Percentiles rank a stretch among this genome's conserved stretches.
Conservation (phyloP, 495 filamentous ascomycete genomes). For the Xylaria grammica region DNA sequence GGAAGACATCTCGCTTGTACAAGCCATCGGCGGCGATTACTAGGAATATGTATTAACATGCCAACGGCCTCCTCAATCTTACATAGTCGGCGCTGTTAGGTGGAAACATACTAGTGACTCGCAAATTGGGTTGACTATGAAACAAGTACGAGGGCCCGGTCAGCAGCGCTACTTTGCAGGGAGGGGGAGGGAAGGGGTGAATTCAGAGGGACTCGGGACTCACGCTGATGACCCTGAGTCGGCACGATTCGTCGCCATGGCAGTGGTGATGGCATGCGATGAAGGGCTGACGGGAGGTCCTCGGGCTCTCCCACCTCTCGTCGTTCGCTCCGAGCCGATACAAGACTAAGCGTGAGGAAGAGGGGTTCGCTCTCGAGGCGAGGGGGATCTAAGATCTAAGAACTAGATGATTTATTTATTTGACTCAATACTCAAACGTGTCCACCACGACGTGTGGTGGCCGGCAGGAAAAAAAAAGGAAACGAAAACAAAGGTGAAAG, state of each 20-base stretch:
- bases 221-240: slow-evolving; percentile 38
- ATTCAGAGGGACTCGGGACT: slow-evolving; percentile 21
- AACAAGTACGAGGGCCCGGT: slow-evolving; percentile 14
- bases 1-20: slow-evolving; percentile 98
- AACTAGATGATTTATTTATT: slow-evolving; percentile 1
- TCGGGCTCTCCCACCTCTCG: slow-evolving; percentile 20
- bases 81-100: not conserved
- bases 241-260: slow-evolving; percentile 36
- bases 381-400: not conserved
- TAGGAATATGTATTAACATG: slow-evolving; percentile 40
- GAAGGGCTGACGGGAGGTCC: slow-evolving; percentile 73
- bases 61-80: not conserved
- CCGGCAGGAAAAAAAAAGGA: slow-evolving; percentile 3
- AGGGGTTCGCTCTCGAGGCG: slow-evolving; percentile 18
- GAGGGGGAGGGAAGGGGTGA: not conserved
- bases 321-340: slow-evolving; percentile 15
- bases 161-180: slow-evolving; percentile 21
- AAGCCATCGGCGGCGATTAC: slow-evolving; percentile 98
- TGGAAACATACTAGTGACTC: slow-evolving; percentile 65
- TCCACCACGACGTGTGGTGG: slow-evolving; percentile 16
- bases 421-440: slow-evolving; percentile 11
- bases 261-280: slow-evolving; percentile 80
- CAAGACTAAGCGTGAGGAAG: slow-evolving; percentile 15
- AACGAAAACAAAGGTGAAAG: slow-evolving; percentile 4
- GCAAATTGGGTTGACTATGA: slow-evolving; percentile 63